phyloP scores from a whole-genome alignment of 176 grass and related monocot species.

The barley (Hordeum vulgare) region MorexV3_pseudomolecules_assembly NC_058522.1:2249489-2249988 shows the following conservation, averaged over 20 bases:
- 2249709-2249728: no score
- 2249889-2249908: not conserved
- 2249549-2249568: not conserved
- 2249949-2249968: not conserved
- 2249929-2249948: not conserved
- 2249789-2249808: not conserved
- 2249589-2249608: not conserved
- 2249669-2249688: no score
- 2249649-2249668: not conserved
- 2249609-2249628: not conserved
- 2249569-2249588: not conserved
- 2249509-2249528: not conserved
- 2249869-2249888: not conserved
- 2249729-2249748: not conserved
- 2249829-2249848: no score
- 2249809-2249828: not conserved
- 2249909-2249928: not conserved
- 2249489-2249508: not conserved
- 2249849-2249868: not conserved
- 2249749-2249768: no score
- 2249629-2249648: not conserved
- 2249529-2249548: not conserved
- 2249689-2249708: no score
- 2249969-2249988: not conserved
- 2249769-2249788: not conserved